Conservation (phyloP, 148 eudicot species). For the Simmondsia chinensis region DNA sequence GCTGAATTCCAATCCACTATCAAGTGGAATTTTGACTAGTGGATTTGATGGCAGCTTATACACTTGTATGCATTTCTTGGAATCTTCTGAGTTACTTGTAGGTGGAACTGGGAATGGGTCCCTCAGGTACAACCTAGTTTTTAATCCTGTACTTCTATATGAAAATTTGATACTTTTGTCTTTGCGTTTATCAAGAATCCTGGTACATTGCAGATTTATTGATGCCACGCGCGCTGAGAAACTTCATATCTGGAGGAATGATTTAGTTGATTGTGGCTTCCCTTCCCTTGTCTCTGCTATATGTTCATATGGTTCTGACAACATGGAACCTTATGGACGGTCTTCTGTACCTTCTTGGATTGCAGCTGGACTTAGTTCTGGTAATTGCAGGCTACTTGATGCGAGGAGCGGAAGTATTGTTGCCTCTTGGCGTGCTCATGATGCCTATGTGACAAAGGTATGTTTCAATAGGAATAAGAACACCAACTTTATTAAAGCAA, state of each 20-base stretch:
- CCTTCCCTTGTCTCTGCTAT: constrained; percentile 80
- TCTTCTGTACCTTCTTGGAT: constrained; percentile 64
- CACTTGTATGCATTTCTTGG: constrained; percentile 84
- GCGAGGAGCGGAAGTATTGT: constrained; percentile 79
- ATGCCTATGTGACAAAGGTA: constrained; percentile 95
- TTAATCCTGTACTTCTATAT: background rate
- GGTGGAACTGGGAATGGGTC: constrained; percentile 94
- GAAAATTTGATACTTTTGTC: background rate
- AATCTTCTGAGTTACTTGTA: constrained; percentile 49
- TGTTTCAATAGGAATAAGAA: constrained; percentile 4
- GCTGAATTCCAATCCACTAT: constrained; percentile 60
- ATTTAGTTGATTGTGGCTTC: constrained; percentile 47
- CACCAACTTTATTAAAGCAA: background rate
- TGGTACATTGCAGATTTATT: constrained; percentile 50
- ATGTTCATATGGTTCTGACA: constrained; percentile 72
- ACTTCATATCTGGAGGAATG: constrained; percentile 88
- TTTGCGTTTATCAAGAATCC: background rate
- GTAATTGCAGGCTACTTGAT: constrained; percentile 77
- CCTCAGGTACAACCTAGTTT: constrained; percentile 57
- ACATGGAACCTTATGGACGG: constrained; percentile 26
- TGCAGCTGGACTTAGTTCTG: constrained; percentile 88
- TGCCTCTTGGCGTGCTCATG: constrained; percentile 93
- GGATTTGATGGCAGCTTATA: constrained; percentile 80
- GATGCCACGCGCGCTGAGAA: constrained; percentile 70
- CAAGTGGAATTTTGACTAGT: constrained; percentile 61